Conservation (phyloP, 2,329 filamentous ascomycete species). For the Trematosphaeria pertusa region DNA sequence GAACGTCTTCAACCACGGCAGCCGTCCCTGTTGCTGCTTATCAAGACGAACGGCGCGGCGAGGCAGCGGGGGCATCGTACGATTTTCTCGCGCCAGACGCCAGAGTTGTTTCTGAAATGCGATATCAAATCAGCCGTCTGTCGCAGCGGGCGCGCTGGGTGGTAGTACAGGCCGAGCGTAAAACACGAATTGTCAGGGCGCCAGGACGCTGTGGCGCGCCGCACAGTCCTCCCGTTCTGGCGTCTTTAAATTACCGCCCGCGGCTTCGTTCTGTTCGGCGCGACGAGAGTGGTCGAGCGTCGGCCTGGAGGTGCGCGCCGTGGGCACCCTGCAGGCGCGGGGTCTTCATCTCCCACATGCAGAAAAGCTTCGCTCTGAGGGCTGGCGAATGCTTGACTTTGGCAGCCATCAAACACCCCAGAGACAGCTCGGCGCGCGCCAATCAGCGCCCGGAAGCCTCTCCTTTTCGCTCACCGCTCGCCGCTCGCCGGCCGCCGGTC, state of each 20-base stretch:
- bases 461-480: slow-evolving; percentile 19
- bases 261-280: slow-evolving; percentile 7
- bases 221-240: slow-evolving; percentile 23
- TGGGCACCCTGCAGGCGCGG: slow-evolving; percentile 15
- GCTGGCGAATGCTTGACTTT: slow-evolving; percentile 12
- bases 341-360: slow-evolving; percentile 13
- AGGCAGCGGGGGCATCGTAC: slow-evolving; percentile 24
- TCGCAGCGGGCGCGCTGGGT: slow-evolving; percentile 14
- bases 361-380: slow-evolving; percentile 15
- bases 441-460: slow-evolving; percentile 3
- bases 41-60: too few species aligned
- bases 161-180: slow-evolving; percentile 14
- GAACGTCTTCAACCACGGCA: not conserved
- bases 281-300: not conserved
- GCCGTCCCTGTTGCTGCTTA: too few species aligned
- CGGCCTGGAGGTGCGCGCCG: not conserved
- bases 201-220: slow-evolving; percentile 1
- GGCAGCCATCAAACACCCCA: slow-evolving; percentile 8
- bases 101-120: slow-evolving; percentile 27
- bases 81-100: slow-evolving; percentile 13
- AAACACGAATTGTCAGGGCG: slow-evolving; percentile 27
- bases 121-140: slow-evolving; percentile 26
- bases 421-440: slow-evolving; percentile 2
- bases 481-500: slow-evolving; percentile 3
- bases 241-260: slow-evolving; percentile 7